Evolutionary conservation across 2,329 filamentous ascomycete genomes (phyloP).

Genomic region (Fusarium praegraminearum): DNA sequence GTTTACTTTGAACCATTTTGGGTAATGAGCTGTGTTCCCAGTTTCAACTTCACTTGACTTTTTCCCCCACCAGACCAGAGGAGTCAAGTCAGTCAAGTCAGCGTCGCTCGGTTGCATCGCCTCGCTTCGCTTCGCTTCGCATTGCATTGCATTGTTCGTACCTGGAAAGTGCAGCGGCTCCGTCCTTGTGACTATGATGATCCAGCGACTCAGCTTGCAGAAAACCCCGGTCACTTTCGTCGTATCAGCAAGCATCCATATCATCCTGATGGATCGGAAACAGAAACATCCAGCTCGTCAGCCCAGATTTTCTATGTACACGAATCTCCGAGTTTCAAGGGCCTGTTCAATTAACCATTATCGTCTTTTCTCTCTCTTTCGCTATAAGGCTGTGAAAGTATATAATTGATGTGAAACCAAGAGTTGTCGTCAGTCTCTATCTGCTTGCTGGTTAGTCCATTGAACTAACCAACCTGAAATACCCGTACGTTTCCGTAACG

Average conservation of each 20-base stretch:
- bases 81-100: background rate
- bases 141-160: conserved; percentile 29
- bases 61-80: background rate
- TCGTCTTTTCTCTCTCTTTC: conserved; percentile 20
- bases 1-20: conserved; percentile 41
- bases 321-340: conserved; percentile 39
- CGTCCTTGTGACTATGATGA: conserved; percentile 34
- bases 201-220: conserved; percentile 24
- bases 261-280: conserved; percentile 27
- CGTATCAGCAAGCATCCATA: conserved; percentile 15
- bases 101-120: conserved; percentile 27
- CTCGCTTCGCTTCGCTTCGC: background rate
- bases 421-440: background rate
- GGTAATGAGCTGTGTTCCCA: conserved; percentile 30
- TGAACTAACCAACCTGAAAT: conserved; percentile 2
- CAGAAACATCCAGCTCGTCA: conserved; percentile 28
- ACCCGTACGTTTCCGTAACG: conserved; percentile 13
- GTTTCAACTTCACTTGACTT: conserved; percentile 4
- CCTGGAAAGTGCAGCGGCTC: conserved; percentile 37
- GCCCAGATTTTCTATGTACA: conserved; percentile 12
- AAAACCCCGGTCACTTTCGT: conserved; percentile 14
- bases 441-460: background rate
- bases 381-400: conserved; percentile 18
- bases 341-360: conserved; percentile 18
- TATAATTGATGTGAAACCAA: conserved; percentile 21